Base-by-base conservation (phyloP, 2,329 filamentous ascomycete species). In the Graphiopsis chlorocephala region DNA sequence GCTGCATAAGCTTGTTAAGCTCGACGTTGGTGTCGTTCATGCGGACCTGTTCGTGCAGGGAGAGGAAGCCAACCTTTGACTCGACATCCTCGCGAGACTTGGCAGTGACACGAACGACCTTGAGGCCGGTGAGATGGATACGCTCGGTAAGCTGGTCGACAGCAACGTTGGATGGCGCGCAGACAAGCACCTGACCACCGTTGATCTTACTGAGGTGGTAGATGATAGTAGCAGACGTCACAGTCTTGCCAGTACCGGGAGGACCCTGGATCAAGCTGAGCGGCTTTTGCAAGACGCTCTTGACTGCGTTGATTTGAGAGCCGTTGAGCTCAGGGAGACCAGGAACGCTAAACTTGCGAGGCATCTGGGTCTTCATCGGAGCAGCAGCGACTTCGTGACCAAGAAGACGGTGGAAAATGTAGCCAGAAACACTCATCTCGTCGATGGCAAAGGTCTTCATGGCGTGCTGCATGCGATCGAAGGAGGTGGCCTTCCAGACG, bases 381-480 rank as follows among this genome's bases (percentile, higher is more conserved):
- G 93, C 93, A 45, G 94, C 88, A 29, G 93, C 92, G 65, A 98
- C 95, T 76, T 98, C 94, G 74, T 98, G 93, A 62, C 95, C 95
- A 33, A 99, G 87, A 25, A 99, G 85, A 70, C 95, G 95, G 77
- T 99, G 95, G 82, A 98, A 99, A 69, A 99, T 97, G 79, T 97
- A 99, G 42, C 95, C 95, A 25, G 95, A 98, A 50, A 99, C 94
- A 74, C 93, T 97, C 90, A 96, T 91, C 78, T 99, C 95, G 72
- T 99, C 94, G 52, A 98, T 88, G 6, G 95, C 95, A 76, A 99
- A 99, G 0, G 92, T 98, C 84, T 97, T 98, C 94, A 99, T 98
- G 63, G 95, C 96, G 70, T 93, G 88, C 78, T 99, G 95, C 95
- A 99, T 99, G 68, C 95, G 93, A 75, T 99, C 95, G 76, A 99